These are phyloP conservation scores for Neostapfia colusana DNA, from an alignment of 176 grass and related monocot species.

Conservation along the genomic window DNA sequence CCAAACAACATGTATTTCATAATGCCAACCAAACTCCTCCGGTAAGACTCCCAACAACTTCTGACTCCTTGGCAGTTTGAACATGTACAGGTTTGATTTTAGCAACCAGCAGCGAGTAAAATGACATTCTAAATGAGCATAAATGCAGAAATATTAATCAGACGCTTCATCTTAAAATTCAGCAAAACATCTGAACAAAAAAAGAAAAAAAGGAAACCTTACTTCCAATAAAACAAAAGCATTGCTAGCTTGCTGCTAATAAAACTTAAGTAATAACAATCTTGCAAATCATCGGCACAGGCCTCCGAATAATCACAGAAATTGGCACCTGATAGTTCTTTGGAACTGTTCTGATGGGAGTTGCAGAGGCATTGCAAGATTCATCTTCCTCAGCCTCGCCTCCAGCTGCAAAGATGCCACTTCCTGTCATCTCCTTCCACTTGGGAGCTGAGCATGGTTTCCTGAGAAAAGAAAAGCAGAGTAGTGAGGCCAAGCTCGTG, in stretches of 20 bases:
- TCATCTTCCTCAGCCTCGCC: conserved; percentile 60
- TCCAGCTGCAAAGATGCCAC: conserved; percentile 77
- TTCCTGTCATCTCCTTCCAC: conserved; percentile 97
- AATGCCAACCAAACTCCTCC: conserved; percentile 14
- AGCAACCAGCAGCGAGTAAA: conserved; percentile 20
- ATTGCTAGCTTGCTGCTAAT: neutral
- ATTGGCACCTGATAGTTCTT: conserved; percentile 69
- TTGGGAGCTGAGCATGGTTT: conserved; percentile 94
- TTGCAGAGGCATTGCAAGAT: conserved; percentile 44
- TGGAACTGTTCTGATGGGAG: conserved; percentile 46
- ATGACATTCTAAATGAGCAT: neutral
- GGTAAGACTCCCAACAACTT: conserved; percentile 46
- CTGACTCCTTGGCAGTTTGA: conserved; percentile 16
- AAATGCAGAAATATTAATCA: neutral
- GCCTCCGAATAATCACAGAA: neutral
- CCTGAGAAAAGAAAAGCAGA: conserved; percentile 34
- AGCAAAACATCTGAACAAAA: neutral
- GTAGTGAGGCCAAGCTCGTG: neutral
- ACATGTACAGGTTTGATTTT: conserved; percentile 35
- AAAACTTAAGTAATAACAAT: too few relatives aligned
- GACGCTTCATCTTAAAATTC: conserved; percentile 2
- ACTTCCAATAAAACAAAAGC: neutral
- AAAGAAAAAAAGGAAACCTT: neutral
- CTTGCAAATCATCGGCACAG: neutral
- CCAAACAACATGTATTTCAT: conserved; percentile 36